Evolutionary conservation across 2,329 filamentous ascomycete species (phyloP), one percentile per base, ranked within the genome.

Genomic region (Neofusicoccum kwambonambiense): DNA sequence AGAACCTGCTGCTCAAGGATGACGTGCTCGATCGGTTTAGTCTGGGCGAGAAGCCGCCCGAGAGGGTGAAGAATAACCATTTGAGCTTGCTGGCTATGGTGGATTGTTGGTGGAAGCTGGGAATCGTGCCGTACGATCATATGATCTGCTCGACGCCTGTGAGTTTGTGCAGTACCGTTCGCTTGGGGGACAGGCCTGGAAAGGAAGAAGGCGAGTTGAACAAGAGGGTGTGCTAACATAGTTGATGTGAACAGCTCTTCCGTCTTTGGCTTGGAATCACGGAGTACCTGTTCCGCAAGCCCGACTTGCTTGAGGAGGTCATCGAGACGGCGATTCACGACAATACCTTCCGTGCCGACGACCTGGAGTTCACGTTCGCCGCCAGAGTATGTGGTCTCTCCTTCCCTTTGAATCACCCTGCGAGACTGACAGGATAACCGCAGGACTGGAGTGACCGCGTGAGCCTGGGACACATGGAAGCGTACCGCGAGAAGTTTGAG

Each of bases 131-230:
- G 0, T 99, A 99, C 77, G 94, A 99, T 78, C 96, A 99, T 82
- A 99, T 99, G 93, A 96, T 99, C 70, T 99, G 95, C 81, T 97
- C 93, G 62, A 99, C 95, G 44, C 95, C 95, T 56, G 86, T 89
- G 74, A 75, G 85, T 35, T 31, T 31, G 27, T 31, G 4, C 27
- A 31, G 27, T 31, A 7, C 27, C 6, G 27, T 5, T 31, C 27
- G 27, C 27, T 31, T 31, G 4, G 27, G 27, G 27, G 27, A 31
- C 22, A 3, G 22, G 22, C 22, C 22, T 22, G 22, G 22, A 22
- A 22, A 22, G 3, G 22, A 22, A 22, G 3, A 31, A 31, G 27
- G 51, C 15, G 11, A 17, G 12, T 39, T 13, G 8, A 27, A 45
- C 7, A 45, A 17, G 39, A 9, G 41, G 15, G n/a, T 12, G 56